Percentiles rank a stretch among this genome's conserved stretches.
These are phyloP conservation scores for Zygoascus hellenicus DNA, from an alignment of 1,139 yeast genomes.

Conservation along the genomic window DNA sequence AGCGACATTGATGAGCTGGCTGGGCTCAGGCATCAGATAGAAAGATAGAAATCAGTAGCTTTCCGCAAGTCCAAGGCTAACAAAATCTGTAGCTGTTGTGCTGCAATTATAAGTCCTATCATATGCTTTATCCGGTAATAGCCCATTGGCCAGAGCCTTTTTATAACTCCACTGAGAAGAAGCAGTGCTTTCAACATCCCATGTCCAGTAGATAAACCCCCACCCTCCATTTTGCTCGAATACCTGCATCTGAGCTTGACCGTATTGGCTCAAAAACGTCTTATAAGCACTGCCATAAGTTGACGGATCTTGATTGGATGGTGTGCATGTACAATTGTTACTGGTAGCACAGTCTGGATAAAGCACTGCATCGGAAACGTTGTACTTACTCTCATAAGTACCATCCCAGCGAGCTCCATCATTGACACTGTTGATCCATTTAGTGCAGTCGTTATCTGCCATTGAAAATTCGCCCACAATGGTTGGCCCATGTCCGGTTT, in stretches of 20 bases:
- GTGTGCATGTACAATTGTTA: slow-evolving; percentile 29
- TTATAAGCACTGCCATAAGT: slow-evolving; percentile 28
- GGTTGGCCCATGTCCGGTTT: slow-evolving; percentile 49
- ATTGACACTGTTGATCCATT: slow-evolving; percentile 85
- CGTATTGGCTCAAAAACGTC: slow-evolving; percentile 29
- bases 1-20: too few relatives aligned
- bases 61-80: slow-evolving; percentile 29
- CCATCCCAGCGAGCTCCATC: slow-evolving; percentile 82
- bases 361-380: slow-evolving; percentile 21
- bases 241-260: slow-evolving; percentile 33
- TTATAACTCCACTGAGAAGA: slow-evolving; percentile 35
- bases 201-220: slow-evolving; percentile 36
- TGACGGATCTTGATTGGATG: slow-evolving; percentile 26
- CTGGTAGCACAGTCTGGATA: slow-evolving; percentile 27
- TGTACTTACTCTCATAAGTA: slow-evolving; percentile 23
- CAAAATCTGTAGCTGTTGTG: slow-evolving; percentile 25
- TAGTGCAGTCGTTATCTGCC: slow-evolving; percentile 88
- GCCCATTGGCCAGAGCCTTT: slow-evolving; percentile 29
- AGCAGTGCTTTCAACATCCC: slow-evolving; percentile 32
- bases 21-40: neutral
- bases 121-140: slow-evolving; percentile 31
- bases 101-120: slow-evolving; percentile 28
- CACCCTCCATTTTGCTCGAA: slow-evolving; percentile 32
- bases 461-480: slow-evolving; percentile 87
- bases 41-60: slow-evolving; percentile 17